phyloP scores from a whole-genome alignment of 192 early-diverging fungal species.

The Allomyces macrogynus region DNA sequence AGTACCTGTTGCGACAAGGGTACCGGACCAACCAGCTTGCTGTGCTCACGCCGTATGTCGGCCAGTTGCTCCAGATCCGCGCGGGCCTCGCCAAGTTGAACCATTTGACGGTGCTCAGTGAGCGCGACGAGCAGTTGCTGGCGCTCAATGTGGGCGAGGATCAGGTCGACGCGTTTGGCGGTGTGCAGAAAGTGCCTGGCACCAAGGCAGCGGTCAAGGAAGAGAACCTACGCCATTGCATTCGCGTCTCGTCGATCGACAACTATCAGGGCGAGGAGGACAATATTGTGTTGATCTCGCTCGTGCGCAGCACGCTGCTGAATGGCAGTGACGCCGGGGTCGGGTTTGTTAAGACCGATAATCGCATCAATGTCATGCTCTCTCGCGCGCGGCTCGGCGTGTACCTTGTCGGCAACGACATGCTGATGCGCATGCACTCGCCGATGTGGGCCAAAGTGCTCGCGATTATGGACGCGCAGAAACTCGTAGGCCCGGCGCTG shows the following conservation, averaged over 20 bases:
- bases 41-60: conserved; percentile 18
- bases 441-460: conserved; percentile 12
- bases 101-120: conserved; percentile 8
- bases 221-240: neutral
- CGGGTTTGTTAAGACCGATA: conserved; percentile 15
- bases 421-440: conserved; percentile 7
- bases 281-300: conserved; percentile 14
- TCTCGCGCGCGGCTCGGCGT: conserved; percentile 17
- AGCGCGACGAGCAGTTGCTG: conserved; percentile 6
- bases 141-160: too few species aligned
- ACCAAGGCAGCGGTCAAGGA: conserved; percentile 3
- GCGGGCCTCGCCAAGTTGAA: neutral
- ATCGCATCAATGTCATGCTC: conserved; percentile 16
- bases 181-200: neutral
- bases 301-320: conserved; percentile 7
- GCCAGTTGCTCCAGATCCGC: conserved; percentile 12
- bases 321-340: conserved; percentile 3
- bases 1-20: conserved; percentile 14
- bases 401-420: conserved; percentile 15
- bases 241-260: conserved; percentile 17
- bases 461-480: conserved; percentile 4
- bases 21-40: conserved; percentile 10
- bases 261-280: conserved; percentile 24
- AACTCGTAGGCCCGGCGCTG: conserved; percentile 6
- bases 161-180: neutral